These are phyloP conservation scores for Corylus heterophylla DNA, from an alignment of 306 rosid species.

Conservation along the genomic window DNA sequence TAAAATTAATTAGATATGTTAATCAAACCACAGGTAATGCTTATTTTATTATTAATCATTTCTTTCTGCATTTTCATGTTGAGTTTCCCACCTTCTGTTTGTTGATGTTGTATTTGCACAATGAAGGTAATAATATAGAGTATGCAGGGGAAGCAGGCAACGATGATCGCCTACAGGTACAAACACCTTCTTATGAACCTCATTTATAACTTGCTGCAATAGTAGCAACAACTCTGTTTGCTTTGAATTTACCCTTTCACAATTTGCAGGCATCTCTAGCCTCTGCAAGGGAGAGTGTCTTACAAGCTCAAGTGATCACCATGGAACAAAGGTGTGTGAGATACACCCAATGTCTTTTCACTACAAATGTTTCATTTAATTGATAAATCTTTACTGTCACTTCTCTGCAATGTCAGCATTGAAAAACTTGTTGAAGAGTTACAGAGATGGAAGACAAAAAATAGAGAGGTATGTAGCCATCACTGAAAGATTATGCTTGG, in stretches of 20 bases:
- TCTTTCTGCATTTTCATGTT: not conserved
- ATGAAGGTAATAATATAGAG: slow-evolving; percentile 11
- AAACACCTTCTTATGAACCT: not conserved
- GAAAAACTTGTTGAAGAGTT: slow-evolving; percentile 25
- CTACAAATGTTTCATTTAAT: not conserved
- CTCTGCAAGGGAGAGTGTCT: slow-evolving; percentile 27
- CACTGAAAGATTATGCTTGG: not conserved
- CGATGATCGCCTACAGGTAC: slow-evolving; percentile 22
- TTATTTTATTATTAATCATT: too few relatives aligned
- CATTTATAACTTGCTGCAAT: not conserved
- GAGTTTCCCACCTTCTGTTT: not conserved
- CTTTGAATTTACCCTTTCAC: not conserved
- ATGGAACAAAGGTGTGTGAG: slow-evolving; percentile 18
- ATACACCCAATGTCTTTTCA: not conserved
- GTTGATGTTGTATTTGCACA: not conserved
- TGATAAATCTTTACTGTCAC: not conserved
- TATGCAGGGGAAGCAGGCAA: slow-evolving; percentile 6
- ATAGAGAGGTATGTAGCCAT: slow-evolving; percentile 25
- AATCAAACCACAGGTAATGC: slow-evolving; percentile 21
- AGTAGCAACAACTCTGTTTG: not conserved
- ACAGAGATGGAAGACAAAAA: slow-evolving; percentile 16
- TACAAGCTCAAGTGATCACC: slow-evolving; percentile 21
- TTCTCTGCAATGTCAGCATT: slow-evolving; percentile 4
- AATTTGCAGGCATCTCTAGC: slow-evolving; percentile 17
- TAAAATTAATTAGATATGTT: slow-evolving; percentile 18